phyloP scores from a whole-genome alignment of 805 yeast species.

The Naumovozyma baii region DNA sequence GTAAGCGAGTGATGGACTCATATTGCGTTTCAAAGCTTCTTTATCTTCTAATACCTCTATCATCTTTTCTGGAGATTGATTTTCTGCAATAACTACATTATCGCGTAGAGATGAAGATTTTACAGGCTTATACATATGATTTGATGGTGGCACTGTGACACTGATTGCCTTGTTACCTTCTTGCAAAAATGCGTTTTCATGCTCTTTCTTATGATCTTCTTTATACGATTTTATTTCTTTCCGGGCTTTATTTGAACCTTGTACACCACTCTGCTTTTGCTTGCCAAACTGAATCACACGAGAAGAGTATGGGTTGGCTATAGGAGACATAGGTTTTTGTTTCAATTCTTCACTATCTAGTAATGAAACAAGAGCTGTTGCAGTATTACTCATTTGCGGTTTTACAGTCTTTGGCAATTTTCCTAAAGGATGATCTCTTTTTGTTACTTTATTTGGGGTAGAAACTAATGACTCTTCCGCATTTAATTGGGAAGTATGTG shows the following conservation, averaged over 20 bases:
- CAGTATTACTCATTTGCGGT: conserved; percentile 36
- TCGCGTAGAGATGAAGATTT: conserved; percentile 33
- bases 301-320: conserved; percentile 38
- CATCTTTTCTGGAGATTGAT: conserved; percentile 7
- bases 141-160: no score
- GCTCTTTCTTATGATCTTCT: not conserved
- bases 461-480: not conserved
- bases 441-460: not conserved
- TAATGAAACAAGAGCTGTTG: conserved; percentile 40
- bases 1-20: not conserved
- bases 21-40: not conserved
- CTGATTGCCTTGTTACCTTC: conserved; percentile 1
- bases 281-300: conserved; percentile 10
- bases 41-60: not conserved
- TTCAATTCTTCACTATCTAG: conserved; percentile 26
- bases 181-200: conserved; percentile 1
- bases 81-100: conserved; percentile 21
- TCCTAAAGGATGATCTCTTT: no score
- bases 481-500: conserved; percentile 5
- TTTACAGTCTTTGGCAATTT: conserved; percentile 6
- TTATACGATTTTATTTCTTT: not conserved
- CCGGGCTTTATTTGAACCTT: conserved; percentile 1
- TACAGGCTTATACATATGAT: conserved; percentile 30
- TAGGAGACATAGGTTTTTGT: conserved; percentile 9
- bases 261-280: conserved; percentile 8